Conservation (phyloP, 163 green algal species). For the Scenedesmus sp. region DNA sequence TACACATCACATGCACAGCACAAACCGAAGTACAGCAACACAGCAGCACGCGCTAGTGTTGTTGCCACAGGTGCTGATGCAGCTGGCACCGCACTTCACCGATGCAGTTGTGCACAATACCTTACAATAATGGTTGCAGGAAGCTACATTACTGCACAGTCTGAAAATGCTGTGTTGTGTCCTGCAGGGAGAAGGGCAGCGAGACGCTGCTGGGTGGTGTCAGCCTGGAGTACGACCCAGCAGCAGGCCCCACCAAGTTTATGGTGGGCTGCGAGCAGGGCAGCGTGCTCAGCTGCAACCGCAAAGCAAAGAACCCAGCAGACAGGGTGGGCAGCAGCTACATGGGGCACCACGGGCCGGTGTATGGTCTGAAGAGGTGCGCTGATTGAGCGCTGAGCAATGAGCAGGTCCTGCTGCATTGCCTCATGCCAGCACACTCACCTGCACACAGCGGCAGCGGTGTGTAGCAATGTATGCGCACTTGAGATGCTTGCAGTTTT, state of each 20-base stretch:
- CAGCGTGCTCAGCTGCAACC: slow-evolving; percentile 81
- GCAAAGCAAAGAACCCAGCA: slow-evolving; percentile 90
- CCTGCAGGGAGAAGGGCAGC: slow-evolving; percentile 71
- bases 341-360: slow-evolving; percentile 86
- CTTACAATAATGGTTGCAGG: neutral
- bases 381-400: neutral
- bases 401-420: neutral
- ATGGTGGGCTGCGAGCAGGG: slow-evolving; percentile 92
- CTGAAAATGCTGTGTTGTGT: neutral
- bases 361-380: slow-evolving; percentile 79
- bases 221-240: slow-evolving; percentile 84
- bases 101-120: neutral
- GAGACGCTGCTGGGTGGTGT: slow-evolving; percentile 81
- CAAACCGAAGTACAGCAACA: neutral
- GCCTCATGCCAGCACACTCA: neutral
- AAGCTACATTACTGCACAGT: neutral
- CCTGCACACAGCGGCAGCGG: too few species aligned
- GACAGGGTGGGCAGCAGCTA: slow-evolving; percentile 88
- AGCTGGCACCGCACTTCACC: neutral
- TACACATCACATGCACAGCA: neutral
- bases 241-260: slow-evolving; percentile 93
- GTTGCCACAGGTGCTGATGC: neutral
- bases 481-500: neutral
- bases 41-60: neutral
- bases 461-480: neutral